A percentile compares a stretch with the other conserved stretches of the same genome.
Conservation (phyloP, 768 basidiomycete genomes). For the Boletus barrowsii region DNA sequence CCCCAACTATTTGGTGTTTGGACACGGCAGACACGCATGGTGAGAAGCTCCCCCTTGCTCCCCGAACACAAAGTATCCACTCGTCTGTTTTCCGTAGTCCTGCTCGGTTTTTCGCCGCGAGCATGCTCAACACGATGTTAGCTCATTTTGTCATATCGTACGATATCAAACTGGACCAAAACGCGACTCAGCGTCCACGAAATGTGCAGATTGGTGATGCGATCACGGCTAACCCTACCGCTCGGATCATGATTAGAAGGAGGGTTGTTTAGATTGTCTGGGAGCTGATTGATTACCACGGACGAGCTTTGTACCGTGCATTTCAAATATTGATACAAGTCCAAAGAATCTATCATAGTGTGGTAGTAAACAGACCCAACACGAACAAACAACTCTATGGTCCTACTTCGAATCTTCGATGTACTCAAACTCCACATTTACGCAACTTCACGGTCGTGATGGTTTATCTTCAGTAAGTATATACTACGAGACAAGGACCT, state of each 20-base stretch:
- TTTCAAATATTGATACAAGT: too few relatives aligned
- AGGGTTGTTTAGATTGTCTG: background rate
- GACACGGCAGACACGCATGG: conserved; percentile 24
- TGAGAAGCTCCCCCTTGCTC: background rate
- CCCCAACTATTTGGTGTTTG: conserved; percentile 37
- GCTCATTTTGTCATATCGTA: conserved; percentile 17
- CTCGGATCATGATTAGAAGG: conserved; percentile 16
- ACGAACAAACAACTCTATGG: too few relatives aligned
- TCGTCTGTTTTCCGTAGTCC: conserved; percentile 2
- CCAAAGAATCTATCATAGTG: too few relatives aligned
- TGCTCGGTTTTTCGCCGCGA: conserved; percentile 13
- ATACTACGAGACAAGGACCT: too few relatives aligned
- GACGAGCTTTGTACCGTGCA: too few relatives aligned
- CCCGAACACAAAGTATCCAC: too few relatives aligned
- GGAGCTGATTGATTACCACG: too few relatives aligned
- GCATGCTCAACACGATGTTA: conserved; percentile 12
- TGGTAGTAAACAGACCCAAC: too few relatives aligned
- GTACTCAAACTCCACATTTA: too few relatives aligned
- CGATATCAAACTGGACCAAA: conserved; percentile 17
- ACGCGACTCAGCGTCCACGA: background rate
- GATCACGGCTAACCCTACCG: conserved; percentile 3
- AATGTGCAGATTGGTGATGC: background rate
- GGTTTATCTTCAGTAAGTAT: too few relatives aligned
- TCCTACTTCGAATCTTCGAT: too few relatives aligned
- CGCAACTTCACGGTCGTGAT: too few relatives aligned